Evolutionary conservation across 352 stramenopile species (phyloP), one percentile per base, ranked within the genome.

Genomic region (Pythium myriotylum): DNA sequence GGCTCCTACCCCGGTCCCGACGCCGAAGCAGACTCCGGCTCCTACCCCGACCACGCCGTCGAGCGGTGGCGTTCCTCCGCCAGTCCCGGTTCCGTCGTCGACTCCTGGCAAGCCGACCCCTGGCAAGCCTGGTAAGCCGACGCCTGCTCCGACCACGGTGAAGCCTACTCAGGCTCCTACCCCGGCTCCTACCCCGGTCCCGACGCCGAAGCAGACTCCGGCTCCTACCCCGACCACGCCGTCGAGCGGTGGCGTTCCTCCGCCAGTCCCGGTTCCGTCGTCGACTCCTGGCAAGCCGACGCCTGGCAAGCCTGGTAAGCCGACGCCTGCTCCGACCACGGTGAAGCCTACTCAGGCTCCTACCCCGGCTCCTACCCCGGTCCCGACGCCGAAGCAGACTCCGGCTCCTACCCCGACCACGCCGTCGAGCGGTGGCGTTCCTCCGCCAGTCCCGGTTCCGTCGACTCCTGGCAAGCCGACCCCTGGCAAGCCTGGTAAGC

Each of bases 61-160:
- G 9, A 17, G 22, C 45, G 45, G 22, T 17, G 22, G 16, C 20
- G 42, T 48, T 19, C 42, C 42, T 10, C 9, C 45, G 3, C 45
- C 45, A 6, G 45, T 52, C 22, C 45, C 45, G 17, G 22, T 33
- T 4, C 45, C 45, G n/a, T 32, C 45, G 2, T 2, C 12, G 27
- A 52, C 24, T 10, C 29, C 29, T 5, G 29, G 29, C 29, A 35
- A 35, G 24, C 45, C 45, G 9, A 13, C 41, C n/a, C n/a, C n/a
- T n/a, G n/a, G n/a, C n/a, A n/a, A n/a, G 14, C 7, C 5, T 52
- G 42, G 42, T 48, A 48, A 48, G 42, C 45, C 45, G 16, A 27
- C 19, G 5, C 45, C 45, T 20, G n/a, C n/a, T n/a, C n/a, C n/a
- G n/a, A n/a, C n/a, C n/a, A n/a, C n/a, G n/a, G n/a, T n/a, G n/a